These are phyloP conservation scores for Lathyrus oleraceus DNA, from an alignment of 306 rosid genomes.

Conservation along the genomic window DNA sequence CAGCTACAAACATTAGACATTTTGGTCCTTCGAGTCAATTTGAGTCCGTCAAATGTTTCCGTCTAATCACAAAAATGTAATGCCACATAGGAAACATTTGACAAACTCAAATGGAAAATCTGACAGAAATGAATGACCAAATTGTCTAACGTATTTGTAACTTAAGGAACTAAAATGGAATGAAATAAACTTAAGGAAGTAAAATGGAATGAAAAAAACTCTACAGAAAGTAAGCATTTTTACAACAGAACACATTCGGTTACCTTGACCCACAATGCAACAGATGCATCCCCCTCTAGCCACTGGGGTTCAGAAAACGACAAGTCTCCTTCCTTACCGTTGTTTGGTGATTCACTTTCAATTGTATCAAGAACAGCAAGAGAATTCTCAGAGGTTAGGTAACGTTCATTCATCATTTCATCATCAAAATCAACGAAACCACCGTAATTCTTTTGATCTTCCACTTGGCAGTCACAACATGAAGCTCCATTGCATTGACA, in stretches of 20 bases:
- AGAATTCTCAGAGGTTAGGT: constrained; percentile 54
- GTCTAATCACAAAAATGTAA: no score
- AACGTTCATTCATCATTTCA: constrained; percentile 49
- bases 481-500: constrained; percentile 61
- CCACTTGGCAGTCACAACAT: constrained; percentile 46
- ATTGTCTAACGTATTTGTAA: no score
- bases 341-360: constrained; percentile 66
- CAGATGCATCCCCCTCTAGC: constrained; percentile 84
- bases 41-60: no score
- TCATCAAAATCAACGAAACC: constrained; percentile 60
- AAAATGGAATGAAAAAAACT: not conserved
- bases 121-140: no score
- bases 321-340: constrained; percentile 62
- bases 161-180: no score
- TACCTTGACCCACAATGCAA: constrained; percentile 99
- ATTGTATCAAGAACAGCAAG: constrained; percentile 55
- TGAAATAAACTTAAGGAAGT: no score
- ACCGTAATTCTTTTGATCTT: constrained; percentile 50
- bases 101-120: no score
- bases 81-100: no score
- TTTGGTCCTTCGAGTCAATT: no score
- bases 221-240: constrained; percentile 21
- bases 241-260: constrained; percentile 21
- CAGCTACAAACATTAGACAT: no score
- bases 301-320: constrained; percentile 71